A percentile compares a stretch with the other conserved stretches of the same genome.
phyloP scores from a whole-genome alignment of 2,329 filamentous ascomycete species.

The Cyphellophora attinorum region DNA sequence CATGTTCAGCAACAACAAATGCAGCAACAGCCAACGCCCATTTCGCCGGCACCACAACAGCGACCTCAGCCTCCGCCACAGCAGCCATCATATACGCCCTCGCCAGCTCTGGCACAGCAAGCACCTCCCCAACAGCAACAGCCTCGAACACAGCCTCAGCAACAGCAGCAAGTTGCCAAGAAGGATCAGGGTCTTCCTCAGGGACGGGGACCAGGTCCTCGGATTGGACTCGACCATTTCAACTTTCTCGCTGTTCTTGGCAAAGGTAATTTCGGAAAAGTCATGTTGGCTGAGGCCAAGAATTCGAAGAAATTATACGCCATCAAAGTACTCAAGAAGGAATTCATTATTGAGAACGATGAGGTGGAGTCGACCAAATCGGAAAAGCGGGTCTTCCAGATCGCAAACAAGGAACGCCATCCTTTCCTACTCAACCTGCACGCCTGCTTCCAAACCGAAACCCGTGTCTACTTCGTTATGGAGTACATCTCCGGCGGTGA shows the following conservation, averaged over 20 bases:
- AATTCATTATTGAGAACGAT: slow-evolving; percentile 99
- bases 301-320: slow-evolving; percentile 84
- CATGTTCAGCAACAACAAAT: slow-evolving; percentile 18
- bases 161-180: slow-evolving; percentile 17
- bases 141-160: slow-evolving; percentile 22
- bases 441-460: slow-evolving; percentile 98
- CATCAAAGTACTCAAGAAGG: slow-evolving; percentile 98
- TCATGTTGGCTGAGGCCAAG: slow-evolving; percentile 98
- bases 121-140: slow-evolving; percentile 15
- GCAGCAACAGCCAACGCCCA: slow-evolving; percentile 16
- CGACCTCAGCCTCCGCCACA: slow-evolving; percentile 23
- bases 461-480: slow-evolving; percentile 98
- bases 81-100: slow-evolving; percentile 27
- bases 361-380: slow-evolving; percentile 97
- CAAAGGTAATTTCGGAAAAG: slow-evolving; percentile 99
- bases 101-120: slow-evolving; percentile 3
- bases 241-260: slow-evolving; percentile 97
- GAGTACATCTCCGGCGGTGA: slow-evolving; percentile 98
- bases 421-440: slow-evolving; percentile 92
- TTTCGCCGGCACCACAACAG: slow-evolving; percentile 11
- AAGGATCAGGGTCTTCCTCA: slow-evolving; percentile 15
- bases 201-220: slow-evolving; percentile 30
- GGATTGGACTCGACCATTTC: slow-evolving; percentile 95
- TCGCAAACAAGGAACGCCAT: slow-evolving; percentile 93
- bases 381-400: slow-evolving; percentile 92